A percentile compares a stretch with the other conserved stretches of the same genome.
phyloP scores from a whole-genome alignment of 140 eudicot genomes.

The Oenanthe javanica region DNA sequence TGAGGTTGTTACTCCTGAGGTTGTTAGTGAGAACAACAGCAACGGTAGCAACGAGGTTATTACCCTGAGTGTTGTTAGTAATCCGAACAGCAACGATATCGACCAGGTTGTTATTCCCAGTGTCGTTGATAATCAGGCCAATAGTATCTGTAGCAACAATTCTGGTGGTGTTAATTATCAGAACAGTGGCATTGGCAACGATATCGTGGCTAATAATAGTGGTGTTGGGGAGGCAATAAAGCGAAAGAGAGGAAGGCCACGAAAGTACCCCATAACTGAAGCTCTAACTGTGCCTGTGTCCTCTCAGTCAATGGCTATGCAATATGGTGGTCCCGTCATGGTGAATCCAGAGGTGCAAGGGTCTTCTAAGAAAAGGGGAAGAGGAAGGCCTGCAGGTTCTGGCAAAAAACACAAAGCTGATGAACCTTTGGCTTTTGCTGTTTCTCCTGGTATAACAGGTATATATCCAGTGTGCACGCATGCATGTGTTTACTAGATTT shows the following conservation, averaged over 20 bases:
- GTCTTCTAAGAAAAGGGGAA: neutral
- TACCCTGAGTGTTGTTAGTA: neutral
- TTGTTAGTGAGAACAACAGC: too few species aligned
- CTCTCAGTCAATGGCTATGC: neutral
- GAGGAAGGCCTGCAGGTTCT: conserved; percentile 1
- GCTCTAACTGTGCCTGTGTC: neutral
- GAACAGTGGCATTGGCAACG: neutral
- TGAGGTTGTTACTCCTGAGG: neutral
- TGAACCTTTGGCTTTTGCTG: neutral
- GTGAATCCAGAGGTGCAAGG: neutral
- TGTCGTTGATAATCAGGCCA: neutral
- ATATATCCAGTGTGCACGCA: too few species aligned
- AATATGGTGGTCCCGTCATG: neutral
- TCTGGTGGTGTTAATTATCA: neutral
- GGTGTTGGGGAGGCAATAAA: neutral
- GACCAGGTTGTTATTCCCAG: neutral
- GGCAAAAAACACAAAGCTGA: neutral
- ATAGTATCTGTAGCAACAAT: neutral
- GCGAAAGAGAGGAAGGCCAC: conserved; percentile 4
- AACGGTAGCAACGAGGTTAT: neutral
- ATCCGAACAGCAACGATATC: neutral
- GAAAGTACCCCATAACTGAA: neutral
- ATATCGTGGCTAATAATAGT: neutral
- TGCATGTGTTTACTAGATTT: neutral
- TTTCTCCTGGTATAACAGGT: conserved; percentile 1